These are phyloP conservation scores for Chaetomium sp. DNA, from an alignment of 2,329 filamentous ascomycete genomes.

Conservation along the genomic window DNA sequence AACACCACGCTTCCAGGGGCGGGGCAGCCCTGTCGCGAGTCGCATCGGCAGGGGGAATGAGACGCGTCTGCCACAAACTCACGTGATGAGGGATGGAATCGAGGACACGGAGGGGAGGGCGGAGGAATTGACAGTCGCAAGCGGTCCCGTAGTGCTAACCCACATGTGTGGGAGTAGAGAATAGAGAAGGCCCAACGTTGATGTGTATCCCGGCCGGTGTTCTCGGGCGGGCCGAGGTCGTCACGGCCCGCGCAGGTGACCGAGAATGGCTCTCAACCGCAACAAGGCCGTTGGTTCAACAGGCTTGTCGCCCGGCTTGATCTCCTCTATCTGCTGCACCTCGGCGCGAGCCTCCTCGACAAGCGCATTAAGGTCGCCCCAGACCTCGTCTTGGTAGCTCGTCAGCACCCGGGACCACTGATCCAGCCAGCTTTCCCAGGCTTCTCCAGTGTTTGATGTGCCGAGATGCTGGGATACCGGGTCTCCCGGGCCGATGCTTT, in stretches of 20 bases:
- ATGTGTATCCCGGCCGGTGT: neutral
- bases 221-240: neutral
- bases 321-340: conserved; percentile 37
- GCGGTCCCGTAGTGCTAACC: no score
- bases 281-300: conserved; percentile 31
- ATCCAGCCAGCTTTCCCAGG: conserved; percentile 42
- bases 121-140: no score
- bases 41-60: neutral
- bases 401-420: conserved; percentile 52
- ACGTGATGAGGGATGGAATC: neutral
- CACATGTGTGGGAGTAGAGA: no score
- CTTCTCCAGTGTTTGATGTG: conserved; percentile 32
- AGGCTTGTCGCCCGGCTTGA: conserved; percentile 19
- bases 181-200: neutral
- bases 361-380: conserved; percentile 56
- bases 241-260: conserved; percentile 31
- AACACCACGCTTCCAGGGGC: conserved; percentile 1
- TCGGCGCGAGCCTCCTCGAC: conserved; percentile 52
- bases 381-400: conserved; percentile 59
- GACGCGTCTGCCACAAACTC: neutral
- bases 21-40: neutral
- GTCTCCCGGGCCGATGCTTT: neutral
- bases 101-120: no score
- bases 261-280: conserved; percentile 35
- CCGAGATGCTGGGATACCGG: conserved; percentile 33